Evolutionary conservation across 306 rosid genomes (phyloP), one percentile per base, ranked within the genome.

Genomic region (Amphicarpaea edgeworthii): DNA sequence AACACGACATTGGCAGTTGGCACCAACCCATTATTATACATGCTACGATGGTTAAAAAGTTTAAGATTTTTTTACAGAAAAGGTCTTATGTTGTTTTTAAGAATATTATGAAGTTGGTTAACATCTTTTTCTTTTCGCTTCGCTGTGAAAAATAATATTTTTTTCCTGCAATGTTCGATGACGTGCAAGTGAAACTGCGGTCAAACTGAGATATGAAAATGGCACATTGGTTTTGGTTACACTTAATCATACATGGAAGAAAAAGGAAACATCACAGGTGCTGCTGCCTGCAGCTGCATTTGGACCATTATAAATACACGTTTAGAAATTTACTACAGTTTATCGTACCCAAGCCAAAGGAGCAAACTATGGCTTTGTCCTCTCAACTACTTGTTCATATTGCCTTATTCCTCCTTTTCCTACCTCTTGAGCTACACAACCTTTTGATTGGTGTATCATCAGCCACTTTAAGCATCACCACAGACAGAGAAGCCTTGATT

Each of bases 401-500:
- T 9, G 37, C 77, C 78, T 30, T 30, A 30, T 30, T 30, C 4
- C 37, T 30, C 37, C 0, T 30, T 4, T 0, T 30, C 37, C 6
- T 30, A 0, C 37, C 37, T 30, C 37, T 30, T 30, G 37, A 30
- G 37, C 6, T 30, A 30, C 37, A 30, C 37, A 30, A 30, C 37
- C 37, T 30, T 30, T 30, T 30, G 37, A 30, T 30, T 30, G 37
- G 37, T 30, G 37, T 30, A 30, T 30, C 37, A 30, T 30, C 37
- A 30, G 37, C 37, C 37, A 30, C 37, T 30, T 30, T 30, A 30
- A 30, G 37, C 4, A 30, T 30, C 3, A 49, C 46, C 67, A 81
- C 86, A 21, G 96, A 92, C 82, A 87, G 3, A 59, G 84, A 90
- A 63, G 90, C 97, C 38, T 83, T 92, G 50, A 65, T 90, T 74